Evolutionary conservation across 1,284 basidiomycete genomes (phyloP).

Genomic region (Ceratobasidium sp.): DNA sequence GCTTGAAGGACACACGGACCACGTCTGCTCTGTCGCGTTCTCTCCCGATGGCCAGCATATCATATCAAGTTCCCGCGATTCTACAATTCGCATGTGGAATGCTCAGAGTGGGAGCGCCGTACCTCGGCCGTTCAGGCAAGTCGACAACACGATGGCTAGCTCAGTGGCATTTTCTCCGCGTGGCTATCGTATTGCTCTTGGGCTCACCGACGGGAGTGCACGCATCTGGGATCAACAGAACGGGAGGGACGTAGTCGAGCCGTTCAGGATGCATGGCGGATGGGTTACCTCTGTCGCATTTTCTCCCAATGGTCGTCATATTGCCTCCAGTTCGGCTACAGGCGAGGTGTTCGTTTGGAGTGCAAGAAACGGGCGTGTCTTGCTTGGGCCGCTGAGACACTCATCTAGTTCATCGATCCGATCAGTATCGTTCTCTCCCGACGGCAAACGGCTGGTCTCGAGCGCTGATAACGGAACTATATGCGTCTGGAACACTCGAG

Average conservation of each 20-base stretch:
- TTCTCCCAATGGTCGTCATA: background rate
- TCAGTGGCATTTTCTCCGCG: background rate
- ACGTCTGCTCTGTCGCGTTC: constrained; percentile 22
- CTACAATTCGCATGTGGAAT: constrained; percentile 45
- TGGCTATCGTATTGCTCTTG: background rate
- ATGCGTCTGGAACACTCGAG: constrained; percentile 41
- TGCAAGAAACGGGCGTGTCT: no score
- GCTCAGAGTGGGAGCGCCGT: constrained; percentile 9
- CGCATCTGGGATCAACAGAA: no score
- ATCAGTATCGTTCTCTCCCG: constrained; percentile 41
- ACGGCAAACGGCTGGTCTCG: constrained; percentile 42
- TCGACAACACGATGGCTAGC: background rate
- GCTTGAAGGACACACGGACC: background rate
- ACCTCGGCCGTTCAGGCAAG: background rate
- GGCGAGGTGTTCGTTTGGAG: no score
- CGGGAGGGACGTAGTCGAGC: background rate
- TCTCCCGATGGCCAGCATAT: constrained; percentile 29
- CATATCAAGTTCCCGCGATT: constrained; percentile 20
- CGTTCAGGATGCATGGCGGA: background rate
- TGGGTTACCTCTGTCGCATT: constrained; percentile 10
- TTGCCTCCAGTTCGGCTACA: background rate
- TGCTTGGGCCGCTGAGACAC: no score
- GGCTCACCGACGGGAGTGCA: no score
- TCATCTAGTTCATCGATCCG: background rate
- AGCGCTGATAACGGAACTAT: constrained; percentile 40